phyloP scores from a whole-genome alignment of 768 basidiomycete genomes.

The Galerina marginata region DNA sequence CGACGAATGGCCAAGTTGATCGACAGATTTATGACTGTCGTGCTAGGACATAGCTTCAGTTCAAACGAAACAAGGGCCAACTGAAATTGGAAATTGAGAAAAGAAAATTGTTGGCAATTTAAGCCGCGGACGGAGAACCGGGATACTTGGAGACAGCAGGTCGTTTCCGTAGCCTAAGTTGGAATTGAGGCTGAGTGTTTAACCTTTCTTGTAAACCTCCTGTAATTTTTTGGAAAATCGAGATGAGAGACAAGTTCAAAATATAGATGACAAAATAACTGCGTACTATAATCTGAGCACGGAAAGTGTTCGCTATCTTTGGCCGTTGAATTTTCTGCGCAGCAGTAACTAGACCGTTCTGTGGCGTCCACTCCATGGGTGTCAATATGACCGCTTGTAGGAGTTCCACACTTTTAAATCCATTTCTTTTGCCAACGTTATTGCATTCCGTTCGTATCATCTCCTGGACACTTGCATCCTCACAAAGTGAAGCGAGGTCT shows the following conservation, averaged over 20 bases:
- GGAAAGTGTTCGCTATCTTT: slow-evolving; percentile 41
- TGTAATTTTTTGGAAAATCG: slow-evolving; percentile 4
- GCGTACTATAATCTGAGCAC: slow-evolving; percentile 33
- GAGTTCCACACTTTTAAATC: slow-evolving; percentile 80
- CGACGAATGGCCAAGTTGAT: too few relatives aligned
- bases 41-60: too few relatives aligned
- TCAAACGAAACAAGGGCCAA: too few relatives aligned
- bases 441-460: slow-evolving; percentile 82
- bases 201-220: slow-evolving; percentile 27
- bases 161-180: too few relatives aligned
- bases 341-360: slow-evolving; percentile 81
- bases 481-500: slow-evolving; percentile 60
- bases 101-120: too few relatives aligned
- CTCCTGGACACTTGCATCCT: slow-evolving; percentile 55
- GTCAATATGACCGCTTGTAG: slow-evolving; percentile 80
- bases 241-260: not conserved
- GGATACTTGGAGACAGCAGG: too few relatives aligned
- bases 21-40: too few relatives aligned
- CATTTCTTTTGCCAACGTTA: slow-evolving; percentile 80
- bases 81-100: too few relatives aligned
- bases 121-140: too few relatives aligned
- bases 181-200: not conserved
- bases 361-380: slow-evolving; percentile 90
- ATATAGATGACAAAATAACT: not conserved
- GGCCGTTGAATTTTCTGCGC: slow-evolving; percentile 44